Evolutionary conservation across 805 yeast species (phyloP).

Genomic region (Wickerhamomyces silvicola): DNA sequence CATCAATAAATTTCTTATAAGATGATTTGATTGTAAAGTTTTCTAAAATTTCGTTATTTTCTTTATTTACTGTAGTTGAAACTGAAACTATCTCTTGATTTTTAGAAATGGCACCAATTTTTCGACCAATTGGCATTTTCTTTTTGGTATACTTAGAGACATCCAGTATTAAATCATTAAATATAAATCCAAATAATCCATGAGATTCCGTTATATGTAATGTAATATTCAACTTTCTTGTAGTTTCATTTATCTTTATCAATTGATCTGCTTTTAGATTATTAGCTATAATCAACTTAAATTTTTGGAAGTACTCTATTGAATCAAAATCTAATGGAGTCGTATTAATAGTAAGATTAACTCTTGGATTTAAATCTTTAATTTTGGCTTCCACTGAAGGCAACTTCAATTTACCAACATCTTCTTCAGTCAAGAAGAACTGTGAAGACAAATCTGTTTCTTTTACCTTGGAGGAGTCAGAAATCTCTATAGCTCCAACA

Average conservation of each 20-base stretch:
- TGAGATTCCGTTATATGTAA: slow-evolving; percentile 62
- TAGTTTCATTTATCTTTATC: slow-evolving; percentile 41
- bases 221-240: slow-evolving; percentile 55
- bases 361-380: slow-evolving; percentile 75
- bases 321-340: slow-evolving; percentile 15
- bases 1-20: slow-evolving; percentile 31
- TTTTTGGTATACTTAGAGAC: slow-evolving; percentile 47
- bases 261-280: slow-evolving; percentile 44
- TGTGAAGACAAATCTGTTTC: slow-evolving; percentile 68
- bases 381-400: slow-evolving; percentile 51
- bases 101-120: slow-evolving; percentile 40
- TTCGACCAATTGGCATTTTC: slow-evolving; percentile 41
- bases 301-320: slow-evolving; percentile 39
- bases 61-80: slow-evolving; percentile 24
- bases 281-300: slow-evolving; percentile 71
- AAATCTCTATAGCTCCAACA: slow-evolving; percentile 65
- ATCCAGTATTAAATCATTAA: slow-evolving; percentile 71
- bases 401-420: slow-evolving; percentile 51
- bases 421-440: slow-evolving; percentile 56
- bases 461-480: slow-evolving; percentile 48
- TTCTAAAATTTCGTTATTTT: slow-evolving; percentile 31
- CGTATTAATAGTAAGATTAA: slow-evolving; percentile 43
- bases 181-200: slow-evolving; percentile 80
- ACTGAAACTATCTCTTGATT: slow-evolving; percentile 38
- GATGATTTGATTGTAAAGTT: slow-evolving; percentile 29